Base-by-base conservation (phyloP, 2,329 filamentous ascomycete species). In the Xylaria sp. region DNA sequence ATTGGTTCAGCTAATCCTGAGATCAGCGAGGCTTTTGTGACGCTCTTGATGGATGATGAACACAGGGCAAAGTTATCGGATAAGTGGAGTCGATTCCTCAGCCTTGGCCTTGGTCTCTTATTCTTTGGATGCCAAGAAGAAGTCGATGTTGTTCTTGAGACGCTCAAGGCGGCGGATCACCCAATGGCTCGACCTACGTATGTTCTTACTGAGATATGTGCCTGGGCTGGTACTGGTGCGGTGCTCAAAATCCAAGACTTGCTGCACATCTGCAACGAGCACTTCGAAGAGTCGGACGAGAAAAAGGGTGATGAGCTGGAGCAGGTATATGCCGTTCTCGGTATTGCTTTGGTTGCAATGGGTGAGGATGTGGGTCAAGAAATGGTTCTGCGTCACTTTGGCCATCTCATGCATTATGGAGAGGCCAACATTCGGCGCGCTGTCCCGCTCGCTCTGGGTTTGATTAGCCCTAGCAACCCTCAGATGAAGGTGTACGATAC, bases 401-500 rank as follows among this genome's bases (percentile, higher is more conserved):
- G 94, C 59, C 96, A 99, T 80, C 86, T 99, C 69, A 99, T 99
- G 96, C 96, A 99, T 83, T 99, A 99, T 78, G 96, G 97, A 72
- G 95, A 98, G 81, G 88, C 94, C 78, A 98, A 99, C 80, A 99
- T 99, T 76, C 92, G 96, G 71, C 96, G 96, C 79, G 95, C 94
- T 23, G 96, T 99, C 36, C 96, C 96, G 43, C 86, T 99, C 64
- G 96, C 96, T 31, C 97, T 99, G 94, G 97, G 94, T 77, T 88
- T 99, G 64, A 91, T 99, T 78, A 97, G 93, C 82, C 94, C 97
- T 13, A 98, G 94, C 83, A 99, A 99, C 84, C 96, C 96, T 12
- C 97, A 99, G 81, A 99, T 99, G 95, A 99, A 98, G 86, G 93
- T 99, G 57, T 99, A 99, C 84, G 96, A 99, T 81, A 99, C 96